phyloP scores from a whole-genome alignment of 169 alveolate genomes.

The Theileria luwenshuni region DNA sequence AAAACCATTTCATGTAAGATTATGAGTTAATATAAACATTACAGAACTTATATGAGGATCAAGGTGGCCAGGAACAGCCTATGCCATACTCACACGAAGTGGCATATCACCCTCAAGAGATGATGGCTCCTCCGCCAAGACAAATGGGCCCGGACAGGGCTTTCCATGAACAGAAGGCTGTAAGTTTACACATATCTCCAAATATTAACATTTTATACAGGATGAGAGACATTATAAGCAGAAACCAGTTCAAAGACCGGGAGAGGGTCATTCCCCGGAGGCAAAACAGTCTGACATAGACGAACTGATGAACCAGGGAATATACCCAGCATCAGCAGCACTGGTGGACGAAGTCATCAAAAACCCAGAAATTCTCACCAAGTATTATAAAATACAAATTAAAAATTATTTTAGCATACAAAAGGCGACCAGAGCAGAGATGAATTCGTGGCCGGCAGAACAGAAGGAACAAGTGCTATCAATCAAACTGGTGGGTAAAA shows the following conservation, averaged over 20 bases:
- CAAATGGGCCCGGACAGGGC: too few species aligned
- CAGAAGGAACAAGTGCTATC: constrained; percentile 67
- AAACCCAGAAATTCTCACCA: constrained; percentile 62
- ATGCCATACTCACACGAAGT: too few species aligned
- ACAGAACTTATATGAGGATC: constrained; percentile 6
- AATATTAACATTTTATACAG: too few species aligned
- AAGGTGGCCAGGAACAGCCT: neutral
- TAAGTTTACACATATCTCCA: too few species aligned
- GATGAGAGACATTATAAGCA: too few species aligned
- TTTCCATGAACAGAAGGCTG: neutral
- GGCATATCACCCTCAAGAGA: too few species aligned
- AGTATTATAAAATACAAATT: constrained; percentile 22
- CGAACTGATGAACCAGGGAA: constrained; percentile 52
- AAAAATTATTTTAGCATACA: constrained; percentile 51
- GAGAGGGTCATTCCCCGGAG: too few species aligned
- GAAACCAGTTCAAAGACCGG: too few species aligned
- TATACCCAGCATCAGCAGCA: constrained; percentile 65
- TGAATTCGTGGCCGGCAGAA: constrained; percentile 69
- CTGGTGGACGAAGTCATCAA: constrained; percentile 68
- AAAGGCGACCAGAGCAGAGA: constrained; percentile 58
- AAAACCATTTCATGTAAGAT: constrained; percentile 14
- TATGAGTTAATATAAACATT: neutral
- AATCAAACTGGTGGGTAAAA: constrained; percentile 43
- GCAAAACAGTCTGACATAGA: constrained; percentile 35
- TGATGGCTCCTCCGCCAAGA: too few species aligned